A percentile compares a stretch with the other conserved stretches of the same genome.
Conservation (phyloP, 345 rosid species). For the Rhodamnia rubescens region DNA sequence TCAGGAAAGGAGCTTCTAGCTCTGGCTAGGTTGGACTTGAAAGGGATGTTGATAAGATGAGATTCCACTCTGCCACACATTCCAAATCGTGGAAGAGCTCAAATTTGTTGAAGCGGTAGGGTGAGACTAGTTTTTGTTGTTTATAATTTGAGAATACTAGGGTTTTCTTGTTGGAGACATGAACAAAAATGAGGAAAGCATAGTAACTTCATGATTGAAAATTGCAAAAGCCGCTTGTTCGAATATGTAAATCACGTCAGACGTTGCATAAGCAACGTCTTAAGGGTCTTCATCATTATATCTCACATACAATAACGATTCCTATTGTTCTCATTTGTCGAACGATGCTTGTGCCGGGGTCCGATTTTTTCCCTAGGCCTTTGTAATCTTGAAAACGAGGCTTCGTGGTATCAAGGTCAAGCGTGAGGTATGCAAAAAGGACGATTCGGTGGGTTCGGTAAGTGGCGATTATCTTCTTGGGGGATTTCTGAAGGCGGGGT, state of each 20-base stretch:
- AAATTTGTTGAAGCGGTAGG: not conserved
- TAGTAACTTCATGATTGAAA: not conserved
- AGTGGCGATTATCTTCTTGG: not conserved
- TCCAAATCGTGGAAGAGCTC: not conserved
- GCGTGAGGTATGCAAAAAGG: not conserved
- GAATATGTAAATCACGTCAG: not conserved
- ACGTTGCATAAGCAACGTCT: not conserved
- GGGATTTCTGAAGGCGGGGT: not conserved
- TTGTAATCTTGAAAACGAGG: not conserved
- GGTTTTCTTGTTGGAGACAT: not conserved
- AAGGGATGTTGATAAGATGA: not conserved
- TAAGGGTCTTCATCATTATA: not conserved
- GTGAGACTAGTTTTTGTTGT: not conserved
- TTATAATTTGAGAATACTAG: not conserved
- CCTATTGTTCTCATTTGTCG: not conserved
- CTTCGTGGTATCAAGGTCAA: not conserved
- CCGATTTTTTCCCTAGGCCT: not conserved
- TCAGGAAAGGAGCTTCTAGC: not conserved
- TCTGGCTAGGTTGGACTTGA: not conserved
- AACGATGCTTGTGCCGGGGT: not conserved
- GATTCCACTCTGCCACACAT: not conserved
- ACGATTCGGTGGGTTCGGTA: not conserved
- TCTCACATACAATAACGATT: not conserved
- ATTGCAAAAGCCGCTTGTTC: not conserved
- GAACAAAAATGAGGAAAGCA: not conserved